These are phyloP conservation scores for Auricularia cornea DNA, from an alignment of 768 basidiomycete species.

Conservation along the genomic window DNA sequence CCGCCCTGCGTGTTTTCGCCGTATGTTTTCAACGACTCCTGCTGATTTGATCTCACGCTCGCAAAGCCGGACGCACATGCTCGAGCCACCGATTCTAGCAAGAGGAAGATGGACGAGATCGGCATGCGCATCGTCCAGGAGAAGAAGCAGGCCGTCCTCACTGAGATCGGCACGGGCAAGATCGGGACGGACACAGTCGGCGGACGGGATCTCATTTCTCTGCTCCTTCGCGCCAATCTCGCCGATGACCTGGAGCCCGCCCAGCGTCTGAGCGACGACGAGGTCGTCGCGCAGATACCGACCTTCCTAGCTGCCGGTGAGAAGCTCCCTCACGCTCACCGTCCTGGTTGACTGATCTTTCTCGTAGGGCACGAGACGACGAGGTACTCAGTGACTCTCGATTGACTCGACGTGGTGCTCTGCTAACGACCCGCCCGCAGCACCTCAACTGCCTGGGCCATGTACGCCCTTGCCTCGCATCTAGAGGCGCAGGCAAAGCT, in stretches of 20 bases:
- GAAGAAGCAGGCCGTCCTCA: slow-evolving; percentile 1
- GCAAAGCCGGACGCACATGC: background rate
- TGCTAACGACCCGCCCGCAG: slow-evolving; percentile 19
- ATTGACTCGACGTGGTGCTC: background rate
- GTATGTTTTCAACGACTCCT: slow-evolving; percentile 22
- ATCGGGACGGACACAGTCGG: slow-evolving; percentile 1
- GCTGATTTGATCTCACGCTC: background rate
- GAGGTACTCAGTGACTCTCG: slow-evolving; percentile 13
- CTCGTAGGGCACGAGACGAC: background rate
- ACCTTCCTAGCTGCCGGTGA: slow-evolving; percentile 44
- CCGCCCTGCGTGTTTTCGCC: slow-evolving; percentile 1
- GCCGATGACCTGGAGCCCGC: slow-evolving; percentile 46
- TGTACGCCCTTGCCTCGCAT: slow-evolving; percentile 23
- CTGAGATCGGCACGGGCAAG: slow-evolving; percentile 7
- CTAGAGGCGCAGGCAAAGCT: slow-evolving; percentile 25
- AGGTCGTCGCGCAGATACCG: slow-evolving; percentile 52
- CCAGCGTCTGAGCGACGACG: slow-evolving; percentile 52
- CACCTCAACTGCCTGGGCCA: slow-evolving; percentile 27
- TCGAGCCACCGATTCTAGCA: background rate
- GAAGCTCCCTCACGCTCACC: background rate
- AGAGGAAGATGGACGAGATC: background rate
- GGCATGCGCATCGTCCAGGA: slow-evolving; percentile 1
- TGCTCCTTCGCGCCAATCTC: slow-evolving; percentile 58
- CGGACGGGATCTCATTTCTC: slow-evolving; percentile 50
- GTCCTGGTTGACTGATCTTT: background rate